Evolutionary conservation across 805 yeast genomes (phyloP).

Genomic region (Kodamaea hsintzibuensis): DNA sequence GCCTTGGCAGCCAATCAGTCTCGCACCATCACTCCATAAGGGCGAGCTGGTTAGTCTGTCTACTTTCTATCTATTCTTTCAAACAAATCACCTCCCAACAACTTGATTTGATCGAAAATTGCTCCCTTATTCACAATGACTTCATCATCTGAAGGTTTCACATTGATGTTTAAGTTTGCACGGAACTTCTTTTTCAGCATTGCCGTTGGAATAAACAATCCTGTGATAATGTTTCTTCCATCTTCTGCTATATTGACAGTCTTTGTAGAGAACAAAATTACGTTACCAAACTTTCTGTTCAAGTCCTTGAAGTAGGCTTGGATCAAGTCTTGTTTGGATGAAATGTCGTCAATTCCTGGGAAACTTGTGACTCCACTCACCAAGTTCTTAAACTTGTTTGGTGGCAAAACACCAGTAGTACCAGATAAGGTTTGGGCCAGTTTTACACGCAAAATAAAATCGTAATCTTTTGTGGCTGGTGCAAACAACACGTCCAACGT

Average conservation of each 20-base stretch:
- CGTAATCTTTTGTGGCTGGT: conserved; percentile 83
- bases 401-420: conserved; percentile 54
- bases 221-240: conserved; percentile 70
- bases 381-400: conserved; percentile 62
- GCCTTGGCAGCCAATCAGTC: too few species aligned
- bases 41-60: background rate
- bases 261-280: conserved; percentile 67
- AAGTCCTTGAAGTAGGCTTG: conserved; percentile 62
- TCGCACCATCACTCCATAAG: background rate
- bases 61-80: conserved; percentile 29
- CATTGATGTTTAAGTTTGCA: conserved; percentile 75
- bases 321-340: conserved; percentile 59
- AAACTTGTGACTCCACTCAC: conserved; percentile 41
- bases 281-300: conserved; percentile 61
- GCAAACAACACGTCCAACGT: conserved; percentile 63
- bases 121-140: conserved; percentile 71
- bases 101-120: conserved; percentile 67
- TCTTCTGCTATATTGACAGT: conserved; percentile 50
- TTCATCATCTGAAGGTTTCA: conserved; percentile 57
- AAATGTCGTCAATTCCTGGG: conserved; percentile 40
- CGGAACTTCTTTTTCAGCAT: conserved; percentile 66
- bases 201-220: conserved; percentile 73
- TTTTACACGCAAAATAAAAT: conserved; percentile 67
- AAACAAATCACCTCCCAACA: conserved; percentile 66
- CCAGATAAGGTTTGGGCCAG: conserved; percentile 43